These are phyloP conservation scores for Clausena lansium DNA, from an alignment of 345 rosid species.

Conservation along the genomic window DNA sequence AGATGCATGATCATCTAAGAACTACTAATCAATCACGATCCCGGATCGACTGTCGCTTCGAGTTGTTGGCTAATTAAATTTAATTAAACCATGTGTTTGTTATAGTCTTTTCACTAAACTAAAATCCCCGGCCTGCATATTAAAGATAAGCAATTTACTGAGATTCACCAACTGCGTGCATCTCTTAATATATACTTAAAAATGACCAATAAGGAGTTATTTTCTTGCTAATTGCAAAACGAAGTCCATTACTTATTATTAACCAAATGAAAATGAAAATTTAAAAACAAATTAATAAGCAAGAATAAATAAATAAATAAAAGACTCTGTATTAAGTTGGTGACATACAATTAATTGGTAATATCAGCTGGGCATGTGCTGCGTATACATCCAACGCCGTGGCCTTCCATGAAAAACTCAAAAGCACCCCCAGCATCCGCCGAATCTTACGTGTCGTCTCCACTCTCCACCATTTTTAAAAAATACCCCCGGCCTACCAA, in stretches of 20 bases:
- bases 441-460: constrained; percentile 35
- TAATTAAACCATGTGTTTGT: background rate
- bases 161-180: constrained; percentile 25
- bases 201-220: background rate
- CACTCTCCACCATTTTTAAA: constrained; percentile 16
- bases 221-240: background rate
- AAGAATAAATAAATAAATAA: background rate
- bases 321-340: constrained; percentile 6
- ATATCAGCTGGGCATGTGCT: constrained; percentile 34
- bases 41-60: background rate
- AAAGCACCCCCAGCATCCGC: constrained; percentile 44
- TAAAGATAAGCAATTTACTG: constrained; percentile 17
- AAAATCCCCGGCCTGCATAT: too few species aligned
- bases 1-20: too few species aligned
- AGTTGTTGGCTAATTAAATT: background rate
- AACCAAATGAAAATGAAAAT: background rate
- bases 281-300: background rate
- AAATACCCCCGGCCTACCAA: too few species aligned
- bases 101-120: background rate
- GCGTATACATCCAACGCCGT: constrained; percentile 45
- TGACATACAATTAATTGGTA: constrained; percentile 4
- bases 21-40: background rate
- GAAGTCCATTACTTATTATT: background rate
- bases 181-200: background rate
- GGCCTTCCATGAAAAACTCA: constrained; percentile 29